Evolutionary conservation across 352 stramenopile species (phyloP), one percentile per base, ranked within the genome.

Genomic region (Pseudoperonospora humuli): DNA sequence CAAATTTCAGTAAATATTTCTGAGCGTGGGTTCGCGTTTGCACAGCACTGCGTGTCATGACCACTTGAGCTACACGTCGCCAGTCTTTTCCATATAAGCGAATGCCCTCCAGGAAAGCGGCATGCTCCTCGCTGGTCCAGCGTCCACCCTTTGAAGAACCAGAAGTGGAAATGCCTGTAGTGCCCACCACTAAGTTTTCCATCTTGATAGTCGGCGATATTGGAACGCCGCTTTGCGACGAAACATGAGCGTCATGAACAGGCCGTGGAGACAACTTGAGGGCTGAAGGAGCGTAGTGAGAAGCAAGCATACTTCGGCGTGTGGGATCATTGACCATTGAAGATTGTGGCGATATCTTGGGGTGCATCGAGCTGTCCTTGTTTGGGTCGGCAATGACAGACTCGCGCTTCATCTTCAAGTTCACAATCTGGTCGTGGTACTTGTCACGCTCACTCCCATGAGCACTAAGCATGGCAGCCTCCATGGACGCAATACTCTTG

Each of bases 1-100:
- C 75, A 69, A 93, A 88, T 70, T 95, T 95, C 60, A 91, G 85
- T 78, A 95, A 89, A 86, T 95, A 95, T 57, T 95, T 95, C 61
- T 95, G 83, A 35, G 83, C 83, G 53, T 95, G 83, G 24, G 83
- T 93, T 28, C 83, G 80, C 31, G 80, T 91, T 61, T 95, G 83
- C 39, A 95, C 81, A n/a, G 80, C 80, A 25, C 75, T 92, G 28
- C 83, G 75, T 23, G 83, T 90, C 43, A 55, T 70, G 28, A 95
- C 79, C 24, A 92, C 75, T 46, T 92, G 71, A 11, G 82, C 79
- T 26, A 94, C 80, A 13, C 79, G 64, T 23, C 80, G 64, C 83
- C 83, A 95, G 58, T 93, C 80, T 55, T 93, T 92, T 28, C 83
- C 78, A 40, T 86, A 91, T 29, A 89, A 50, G n/a, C 82, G 75